These are phyloP conservation scores for Teunomyces tritomae DNA, from an alignment of 805 yeast species.

Conservation along the genomic window DNA sequence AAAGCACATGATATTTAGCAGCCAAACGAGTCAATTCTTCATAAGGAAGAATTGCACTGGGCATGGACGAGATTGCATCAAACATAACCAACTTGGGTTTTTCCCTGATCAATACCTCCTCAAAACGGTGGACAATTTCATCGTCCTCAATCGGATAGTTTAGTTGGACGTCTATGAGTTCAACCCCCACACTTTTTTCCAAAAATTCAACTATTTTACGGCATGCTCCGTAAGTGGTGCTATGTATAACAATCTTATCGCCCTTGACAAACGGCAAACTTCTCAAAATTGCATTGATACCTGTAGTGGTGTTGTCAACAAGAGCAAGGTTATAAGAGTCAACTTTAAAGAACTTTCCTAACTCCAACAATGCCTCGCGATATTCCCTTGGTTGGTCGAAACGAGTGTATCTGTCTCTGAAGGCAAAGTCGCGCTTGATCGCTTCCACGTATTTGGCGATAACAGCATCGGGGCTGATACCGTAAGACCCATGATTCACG, in stretches of 20 bases:
- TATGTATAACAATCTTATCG: conserved; percentile 49
- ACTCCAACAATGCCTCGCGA: conserved; percentile 30
- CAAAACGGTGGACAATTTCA: conserved; percentile 23
- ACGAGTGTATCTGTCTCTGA: conserved; percentile 49
- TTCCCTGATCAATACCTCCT: conserved; percentile 17
- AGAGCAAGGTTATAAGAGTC: conserved; percentile 50
- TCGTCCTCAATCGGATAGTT: conserved; percentile 14
- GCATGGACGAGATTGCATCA: conserved; percentile 62
- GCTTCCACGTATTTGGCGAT: conserved; percentile 32
- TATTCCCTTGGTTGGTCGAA: conserved; percentile 25
- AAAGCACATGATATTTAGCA: conserved; percentile 42
- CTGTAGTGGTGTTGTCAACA: conserved; percentile 59
- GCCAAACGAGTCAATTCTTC: conserved; percentile 46
- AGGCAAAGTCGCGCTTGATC: conserved; percentile 22
- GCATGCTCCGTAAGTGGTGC: conserved; percentile 56
- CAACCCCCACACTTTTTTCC: conserved; percentile 25
- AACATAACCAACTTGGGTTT: conserved; percentile 45
- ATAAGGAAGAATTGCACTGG: conserved; percentile 60
- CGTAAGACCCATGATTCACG: conserved; percentile 67
- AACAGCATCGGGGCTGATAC: conserved; percentile 52
- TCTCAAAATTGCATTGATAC: conserved; percentile 55
- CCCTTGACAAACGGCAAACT: conserved; percentile 50
- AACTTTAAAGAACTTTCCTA: conserved; percentile 45
- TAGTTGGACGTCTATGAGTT: conserved; percentile 15
- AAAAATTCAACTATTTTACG: conserved; percentile 48